phyloP scores from a whole-genome alignment of 352 stramenopile species.

The Phytophthora pluvialis region DNA sequence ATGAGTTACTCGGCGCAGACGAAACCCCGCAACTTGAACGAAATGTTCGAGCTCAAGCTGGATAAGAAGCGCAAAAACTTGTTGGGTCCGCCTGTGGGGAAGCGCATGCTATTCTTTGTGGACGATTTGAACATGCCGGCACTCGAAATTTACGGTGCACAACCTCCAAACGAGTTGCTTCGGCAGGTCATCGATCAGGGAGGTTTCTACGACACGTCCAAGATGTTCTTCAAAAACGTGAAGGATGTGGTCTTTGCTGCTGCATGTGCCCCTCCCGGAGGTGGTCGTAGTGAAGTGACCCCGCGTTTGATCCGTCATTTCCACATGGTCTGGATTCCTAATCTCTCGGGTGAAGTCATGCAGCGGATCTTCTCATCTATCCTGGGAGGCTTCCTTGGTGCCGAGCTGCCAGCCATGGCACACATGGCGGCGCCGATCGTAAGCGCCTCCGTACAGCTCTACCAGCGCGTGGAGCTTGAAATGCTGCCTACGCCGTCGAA shows the following conservation, averaged over 20 bases:
- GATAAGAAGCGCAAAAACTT: constrained; percentile 90
- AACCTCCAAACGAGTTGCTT: constrained; percentile 92
- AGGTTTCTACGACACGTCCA: constrained; percentile 92
- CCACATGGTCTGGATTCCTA: constrained; percentile 92
- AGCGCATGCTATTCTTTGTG: constrained; percentile 90
- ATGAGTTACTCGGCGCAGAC: constrained; percentile 93
- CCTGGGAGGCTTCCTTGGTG: constrained; percentile 83
- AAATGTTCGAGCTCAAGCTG: constrained; percentile 84
- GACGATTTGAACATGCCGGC: constrained; percentile 95
- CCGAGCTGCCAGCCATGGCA: constrained; percentile 70
- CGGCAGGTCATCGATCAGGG: constrained; percentile 92
- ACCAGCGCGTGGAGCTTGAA: constrained; percentile 88
- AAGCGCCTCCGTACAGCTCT: constrained; percentile 86
- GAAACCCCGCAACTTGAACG: constrained; percentile 83
- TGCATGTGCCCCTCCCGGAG: constrained; percentile 87
- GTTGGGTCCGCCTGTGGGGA: constrained; percentile 70
- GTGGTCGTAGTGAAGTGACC: constrained; percentile 87
- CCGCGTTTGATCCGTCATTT: constrained; percentile 91
- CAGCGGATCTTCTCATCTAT: constrained; percentile 92
- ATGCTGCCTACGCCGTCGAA: constrained; percentile 92
- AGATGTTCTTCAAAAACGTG: constrained; percentile 95
- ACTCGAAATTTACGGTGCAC: constrained; percentile 92
- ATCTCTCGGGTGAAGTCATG: constrained; percentile 84
- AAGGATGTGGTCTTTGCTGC: constrained; percentile 87
- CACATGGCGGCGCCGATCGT: constrained; percentile 87